Base-by-base conservation (phyloP, 257 asterid genomes). In the Ilex aquifolium region DNA sequence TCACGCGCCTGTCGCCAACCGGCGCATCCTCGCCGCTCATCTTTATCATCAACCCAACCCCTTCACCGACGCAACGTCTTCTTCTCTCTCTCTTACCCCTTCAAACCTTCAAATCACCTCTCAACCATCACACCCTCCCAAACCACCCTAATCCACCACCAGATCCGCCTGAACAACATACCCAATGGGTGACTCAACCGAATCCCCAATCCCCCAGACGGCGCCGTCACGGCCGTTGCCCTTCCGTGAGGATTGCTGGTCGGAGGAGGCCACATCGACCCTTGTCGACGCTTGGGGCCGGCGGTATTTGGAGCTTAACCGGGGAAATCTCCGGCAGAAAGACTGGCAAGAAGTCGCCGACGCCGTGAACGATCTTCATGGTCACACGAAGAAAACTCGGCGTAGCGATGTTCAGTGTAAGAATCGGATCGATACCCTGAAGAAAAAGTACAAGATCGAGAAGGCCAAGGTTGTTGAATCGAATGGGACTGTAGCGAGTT, bases 261-360 rank as follows among this genome's bases (percentile, higher is more conserved):
- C 88, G 60, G 93, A 85, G 72, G 94, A 90, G 70, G 96, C 95
- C 0, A 88, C 97, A 0, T 66, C 85, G 16, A 90, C 97, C 7
- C 79, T 90, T 0, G 85, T 88, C 1, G 95, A 90, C 51, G 80
- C 91, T 1, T 91, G 96, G 97, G 96, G 95, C 0, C 77, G 85
- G 21, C 87, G 97, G 0, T 91, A 75, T 64, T 0, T 88, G 73
- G 95, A 85, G 46, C 84, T 91, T 13, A 88, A 88, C 60, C 72
- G 91, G 2, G 95, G 97, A 6, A 85, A 84, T 60, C 87, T 91
- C 61, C 87, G 94, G 0, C 95, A 80, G 74, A 88, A 88, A 72
- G 98, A 91, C 62, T 91, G 96, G 96, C 85, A 85, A 64, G 89
- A 84, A 60, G 96, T 91, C 48, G 89, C 95, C 0, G 94, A 86